These are phyloP conservation scores for Teunomyces kruisii DNA, from an alignment of 805 yeast genomes.

Conservation along the genomic window DNA sequence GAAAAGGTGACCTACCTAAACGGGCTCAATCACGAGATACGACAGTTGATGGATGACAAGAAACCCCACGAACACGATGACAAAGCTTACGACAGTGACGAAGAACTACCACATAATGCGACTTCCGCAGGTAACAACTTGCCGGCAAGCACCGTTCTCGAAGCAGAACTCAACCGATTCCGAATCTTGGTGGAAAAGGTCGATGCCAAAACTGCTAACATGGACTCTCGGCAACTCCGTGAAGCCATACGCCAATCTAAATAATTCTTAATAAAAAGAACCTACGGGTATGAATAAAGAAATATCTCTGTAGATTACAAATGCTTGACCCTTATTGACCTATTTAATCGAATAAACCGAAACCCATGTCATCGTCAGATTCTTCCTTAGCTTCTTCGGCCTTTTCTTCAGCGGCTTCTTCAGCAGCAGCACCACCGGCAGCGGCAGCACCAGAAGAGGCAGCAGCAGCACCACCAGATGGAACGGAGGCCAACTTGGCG, in stretches of 20 bases:
- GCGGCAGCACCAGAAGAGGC: constrained; percentile 70
- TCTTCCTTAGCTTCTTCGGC: constrained; percentile 68
- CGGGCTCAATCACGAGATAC: constrained; percentile 10
- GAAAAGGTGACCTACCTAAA: constrained; percentile 30
- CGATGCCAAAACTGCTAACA: constrained; percentile 8
- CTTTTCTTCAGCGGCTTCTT: constrained; percentile 68
- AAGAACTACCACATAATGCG: constrained; percentile 10
- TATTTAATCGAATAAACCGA: constrained; percentile 95
- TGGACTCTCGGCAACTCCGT: constrained; percentile 3
- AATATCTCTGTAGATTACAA: neutral
- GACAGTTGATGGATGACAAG: constrained; percentile 2
- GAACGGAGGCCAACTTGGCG: constrained; percentile 94
- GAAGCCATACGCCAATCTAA: constrained; percentile 1
- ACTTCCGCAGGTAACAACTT: neutral
- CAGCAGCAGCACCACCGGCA: constrained; percentile 69
- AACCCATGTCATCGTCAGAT: constrained; percentile 78
- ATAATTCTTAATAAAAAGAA: neutral
- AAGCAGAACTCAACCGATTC: constrained; percentile 25
- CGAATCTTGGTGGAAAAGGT: constrained; percentile 27
- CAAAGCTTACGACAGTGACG: constrained; percentile 21
- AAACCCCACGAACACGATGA: constrained; percentile 1
- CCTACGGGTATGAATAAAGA: neutral
- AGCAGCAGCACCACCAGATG: constrained; percentile 97
- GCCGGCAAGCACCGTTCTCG: constrained; percentile 5
- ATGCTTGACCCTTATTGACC: constrained; percentile 2